Conservation (phyloP, 106 monocot species). For the Allium cepa region DNA sequence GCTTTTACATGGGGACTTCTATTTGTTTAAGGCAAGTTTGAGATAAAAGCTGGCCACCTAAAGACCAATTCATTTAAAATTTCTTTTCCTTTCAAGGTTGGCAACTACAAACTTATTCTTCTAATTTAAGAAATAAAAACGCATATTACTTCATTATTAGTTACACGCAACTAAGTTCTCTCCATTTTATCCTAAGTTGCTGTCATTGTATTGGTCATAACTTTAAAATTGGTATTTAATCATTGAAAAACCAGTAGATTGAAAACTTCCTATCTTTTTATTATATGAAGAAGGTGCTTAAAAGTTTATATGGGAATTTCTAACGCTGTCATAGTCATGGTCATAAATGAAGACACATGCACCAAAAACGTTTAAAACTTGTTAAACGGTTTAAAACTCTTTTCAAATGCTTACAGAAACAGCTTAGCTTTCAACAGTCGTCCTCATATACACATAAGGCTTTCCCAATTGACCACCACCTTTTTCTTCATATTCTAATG, state of each 20-base stretch:
- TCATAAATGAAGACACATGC: too few relatives aligned
- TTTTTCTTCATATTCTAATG: background rate
- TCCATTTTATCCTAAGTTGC: too few relatives aligned
- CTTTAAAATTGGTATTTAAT: background rate
- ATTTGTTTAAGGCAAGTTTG: background rate
- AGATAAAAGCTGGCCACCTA: slow-evolving; percentile 4
- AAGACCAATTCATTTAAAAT: slow-evolving; percentile 7
- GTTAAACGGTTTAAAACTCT: too few relatives aligned
- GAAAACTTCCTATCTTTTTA: background rate
- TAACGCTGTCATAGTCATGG: too few relatives aligned
- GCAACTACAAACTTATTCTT: slow-evolving; percentile 1
- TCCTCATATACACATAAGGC: background rate
- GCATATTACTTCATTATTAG: background rate
- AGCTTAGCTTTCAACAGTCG: too few relatives aligned
- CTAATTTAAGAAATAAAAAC: background rate
- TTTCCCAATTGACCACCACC: background rate
- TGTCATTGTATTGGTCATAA: too few relatives aligned
- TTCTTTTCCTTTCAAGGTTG: slow-evolving; percentile 6
- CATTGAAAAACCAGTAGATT: background rate
- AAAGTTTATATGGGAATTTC: too few relatives aligned
- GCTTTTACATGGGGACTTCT: background rate
- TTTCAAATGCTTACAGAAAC: too few relatives aligned
- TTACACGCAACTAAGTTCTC: background rate
- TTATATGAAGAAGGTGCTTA: background rate
- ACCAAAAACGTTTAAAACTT: too few relatives aligned